phyloP scores from a whole-genome alignment of 768 basidiomycete species.

The Lactarius psammicola region DNA sequence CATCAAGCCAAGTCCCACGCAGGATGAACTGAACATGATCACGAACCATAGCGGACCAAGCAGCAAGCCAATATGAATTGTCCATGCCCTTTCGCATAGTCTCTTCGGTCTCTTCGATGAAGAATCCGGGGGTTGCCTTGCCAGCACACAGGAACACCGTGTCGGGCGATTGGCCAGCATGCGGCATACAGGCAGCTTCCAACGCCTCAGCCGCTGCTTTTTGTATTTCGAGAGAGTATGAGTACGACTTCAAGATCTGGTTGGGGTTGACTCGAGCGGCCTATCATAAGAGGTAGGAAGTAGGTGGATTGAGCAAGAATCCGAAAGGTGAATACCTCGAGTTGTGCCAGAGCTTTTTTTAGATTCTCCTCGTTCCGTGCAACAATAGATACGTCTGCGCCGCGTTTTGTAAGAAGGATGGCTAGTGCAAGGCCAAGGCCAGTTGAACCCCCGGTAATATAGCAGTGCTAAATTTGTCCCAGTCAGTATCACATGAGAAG shows the following conservation, averaged over 20 bases:
- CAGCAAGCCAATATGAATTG: slow-evolving; percentile 54
- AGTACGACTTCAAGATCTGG: slow-evolving; percentile 65
- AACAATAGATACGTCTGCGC: slow-evolving; percentile 84
- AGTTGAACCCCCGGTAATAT: slow-evolving; percentile 80
- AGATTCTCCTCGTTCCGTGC: slow-evolving; percentile 69
- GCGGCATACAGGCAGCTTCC: slow-evolving; percentile 52
- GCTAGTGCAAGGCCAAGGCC: slow-evolving; percentile 81
- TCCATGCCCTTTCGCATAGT: slow-evolving; percentile 60
- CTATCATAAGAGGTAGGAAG: slow-evolving; percentile 37
- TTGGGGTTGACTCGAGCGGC: slow-evolving; percentile 48
- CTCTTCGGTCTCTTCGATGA: slow-evolving; percentile 64
- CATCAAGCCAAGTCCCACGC: not conserved
- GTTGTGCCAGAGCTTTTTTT: slow-evolving; percentile 52
- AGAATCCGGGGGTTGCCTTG: slow-evolving; percentile 63
- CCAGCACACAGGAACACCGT: slow-evolving; percentile 82
- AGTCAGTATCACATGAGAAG: not conserved
- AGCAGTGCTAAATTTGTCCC: slow-evolving; percentile 59
- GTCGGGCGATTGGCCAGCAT: slow-evolving; percentile 64
- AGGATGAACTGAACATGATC: not conserved
- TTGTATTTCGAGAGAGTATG: slow-evolving; percentile 59
- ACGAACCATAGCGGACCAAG: slow-evolving; percentile 52
- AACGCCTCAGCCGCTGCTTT: slow-evolving; percentile 59
- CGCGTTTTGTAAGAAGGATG: slow-evolving; percentile 57
- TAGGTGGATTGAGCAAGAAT: not conserved
- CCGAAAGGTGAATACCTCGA: slow-evolving; percentile 54